Percentiles rank a stretch among this genome's conserved stretches.
Evolutionary conservation across 2,329 filamentous ascomycete genomes (phyloP).

Genomic region (Alternaria angustiovoidea): DNA sequence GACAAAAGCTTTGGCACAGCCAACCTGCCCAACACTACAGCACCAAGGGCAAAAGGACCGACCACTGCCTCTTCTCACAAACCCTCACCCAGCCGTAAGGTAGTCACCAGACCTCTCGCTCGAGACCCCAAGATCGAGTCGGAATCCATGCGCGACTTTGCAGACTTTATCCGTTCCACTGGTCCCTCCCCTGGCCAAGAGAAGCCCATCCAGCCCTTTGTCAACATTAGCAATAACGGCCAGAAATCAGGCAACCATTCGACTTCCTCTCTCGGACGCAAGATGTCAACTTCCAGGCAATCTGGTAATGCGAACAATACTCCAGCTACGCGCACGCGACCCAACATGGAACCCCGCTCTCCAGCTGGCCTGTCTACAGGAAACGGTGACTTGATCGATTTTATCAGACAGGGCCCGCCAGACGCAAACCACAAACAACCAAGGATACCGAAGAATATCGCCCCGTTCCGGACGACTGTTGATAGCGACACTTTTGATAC

Average conservation of each 20-base stretch:
- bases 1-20: constrained; percentile 41
- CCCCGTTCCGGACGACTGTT: constrained; percentile 84
- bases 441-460: constrained; percentile 81
- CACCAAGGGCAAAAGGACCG: constrained; percentile 33
- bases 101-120: constrained; percentile 55
- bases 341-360: constrained; percentile 66
- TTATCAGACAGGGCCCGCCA: constrained; percentile 87
- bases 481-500: constrained; percentile 78
- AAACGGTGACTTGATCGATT: constrained; percentile 86
- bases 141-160: constrained; percentile 82
- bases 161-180: constrained; percentile 87
- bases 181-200: constrained; percentile 61
- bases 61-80: constrained; percentile 24
- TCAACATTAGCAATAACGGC: constrained; percentile 32
- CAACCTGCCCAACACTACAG: constrained; percentile 33
- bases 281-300: constrained; percentile 35
- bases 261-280: constrained; percentile 40
- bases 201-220: constrained; percentile 46
- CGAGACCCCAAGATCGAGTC: constrained; percentile 76
- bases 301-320: constrained; percentile 27
- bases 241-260: constrained; percentile 30
- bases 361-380: constrained; percentile 73
- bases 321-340: constrained; percentile 23
- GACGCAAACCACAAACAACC: constrained; percentile 65
- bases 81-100: constrained; percentile 37